These are phyloP conservation scores for Starmera pachycereana DNA, from an alignment of 805 yeast species.

Conservation along the genomic window DNA sequence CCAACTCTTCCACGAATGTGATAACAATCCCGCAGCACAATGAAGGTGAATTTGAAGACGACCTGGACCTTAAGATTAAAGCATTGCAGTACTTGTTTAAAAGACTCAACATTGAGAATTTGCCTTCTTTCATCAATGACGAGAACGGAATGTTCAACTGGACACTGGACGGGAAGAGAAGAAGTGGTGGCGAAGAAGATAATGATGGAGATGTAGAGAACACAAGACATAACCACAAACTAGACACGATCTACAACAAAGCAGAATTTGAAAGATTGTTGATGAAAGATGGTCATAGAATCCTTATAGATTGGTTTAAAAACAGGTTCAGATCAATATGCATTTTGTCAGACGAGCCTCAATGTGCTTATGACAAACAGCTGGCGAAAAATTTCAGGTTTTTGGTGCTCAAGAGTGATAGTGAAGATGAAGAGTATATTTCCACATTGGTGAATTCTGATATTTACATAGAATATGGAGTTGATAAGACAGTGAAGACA, in stretches of 20 bases:
- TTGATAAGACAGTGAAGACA: slow-evolving; percentile 28
- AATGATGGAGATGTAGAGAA: background rate
- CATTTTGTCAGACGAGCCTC: slow-evolving; percentile 41
- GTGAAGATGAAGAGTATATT: slow-evolving; percentile 35
- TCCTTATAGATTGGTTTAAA: slow-evolving; percentile 54
- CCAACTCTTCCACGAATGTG: slow-evolving; percentile 20
- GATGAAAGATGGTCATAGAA: slow-evolving; percentile 49
- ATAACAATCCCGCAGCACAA: slow-evolving; percentile 39
- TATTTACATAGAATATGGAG: slow-evolving; percentile 47
- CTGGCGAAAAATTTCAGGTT: slow-evolving; percentile 22
- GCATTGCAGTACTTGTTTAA: slow-evolving; percentile 48
- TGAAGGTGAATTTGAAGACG: slow-evolving; percentile 40
- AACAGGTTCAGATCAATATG: slow-evolving; percentile 57
- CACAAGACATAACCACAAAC: slow-evolving; percentile 20
- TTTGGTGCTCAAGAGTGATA: slow-evolving; percentile 28
- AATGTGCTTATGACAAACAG: slow-evolving; percentile 11
- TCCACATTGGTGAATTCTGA: slow-evolving; percentile 34
- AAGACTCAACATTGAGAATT: slow-evolving; percentile 33
- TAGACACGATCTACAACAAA: slow-evolving; percentile 48
- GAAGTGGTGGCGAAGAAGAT: background rate
- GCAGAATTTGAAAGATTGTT: slow-evolving; percentile 31
- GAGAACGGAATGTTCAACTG: slow-evolving; percentile 18
- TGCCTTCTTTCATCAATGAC: slow-evolving; percentile 31
- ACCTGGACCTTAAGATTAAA: slow-evolving; percentile 51
- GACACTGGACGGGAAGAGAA: background rate